A percentile compares a stretch with the other conserved stretches of the same genome.
Conservation (phyloP, 257 asterid genomes). For the Jasminum sambac region DNA sequence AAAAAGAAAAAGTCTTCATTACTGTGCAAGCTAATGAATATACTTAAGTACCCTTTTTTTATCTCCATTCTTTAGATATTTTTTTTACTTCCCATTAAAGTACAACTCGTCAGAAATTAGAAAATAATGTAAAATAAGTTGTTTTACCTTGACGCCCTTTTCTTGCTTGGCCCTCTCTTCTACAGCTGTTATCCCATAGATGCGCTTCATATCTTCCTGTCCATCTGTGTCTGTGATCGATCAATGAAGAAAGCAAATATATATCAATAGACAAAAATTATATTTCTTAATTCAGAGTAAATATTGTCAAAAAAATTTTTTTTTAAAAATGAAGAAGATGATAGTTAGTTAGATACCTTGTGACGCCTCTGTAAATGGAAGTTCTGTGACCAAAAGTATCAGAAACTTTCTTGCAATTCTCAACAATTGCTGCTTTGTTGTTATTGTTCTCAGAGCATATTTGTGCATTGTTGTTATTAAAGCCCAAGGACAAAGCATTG, state of each 20-base stretch:
- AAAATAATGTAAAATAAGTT: neutral
- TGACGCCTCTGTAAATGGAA: constrained; percentile 93
- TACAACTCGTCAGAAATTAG: constrained; percentile 16
- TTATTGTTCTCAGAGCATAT: constrained; percentile 26
- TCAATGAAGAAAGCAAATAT: neutral
- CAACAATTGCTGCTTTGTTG: constrained; percentile 30
- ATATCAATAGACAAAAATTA: too few relatives aligned
- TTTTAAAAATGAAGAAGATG: neutral
- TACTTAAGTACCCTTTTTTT: too few relatives aligned
- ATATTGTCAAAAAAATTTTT: too few relatives aligned
- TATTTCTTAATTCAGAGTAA: too few relatives aligned
- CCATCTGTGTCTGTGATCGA: constrained; percentile 81
- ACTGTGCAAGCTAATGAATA: constrained; percentile 19
- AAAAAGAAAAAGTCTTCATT: constrained; percentile 2
- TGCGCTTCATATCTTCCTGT: constrained; percentile 99
- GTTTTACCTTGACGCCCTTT: constrained; percentile 99
- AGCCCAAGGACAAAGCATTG: constrained; percentile 53
- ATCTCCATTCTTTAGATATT: constrained; percentile 15
- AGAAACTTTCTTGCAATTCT: constrained; percentile 56
- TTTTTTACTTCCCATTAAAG: constrained; percentile 19
- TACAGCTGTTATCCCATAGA: constrained; percentile 99
- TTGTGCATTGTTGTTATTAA: constrained; percentile 22
- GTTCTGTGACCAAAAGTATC: constrained; percentile 94
- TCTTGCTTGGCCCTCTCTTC: constrained; percentile 98
- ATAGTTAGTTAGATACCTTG: constrained; percentile 52